Base-by-base conservation (phyloP, 2,329 filamentous ascomycete species). In the Parafenestella ontariensis region DNA sequence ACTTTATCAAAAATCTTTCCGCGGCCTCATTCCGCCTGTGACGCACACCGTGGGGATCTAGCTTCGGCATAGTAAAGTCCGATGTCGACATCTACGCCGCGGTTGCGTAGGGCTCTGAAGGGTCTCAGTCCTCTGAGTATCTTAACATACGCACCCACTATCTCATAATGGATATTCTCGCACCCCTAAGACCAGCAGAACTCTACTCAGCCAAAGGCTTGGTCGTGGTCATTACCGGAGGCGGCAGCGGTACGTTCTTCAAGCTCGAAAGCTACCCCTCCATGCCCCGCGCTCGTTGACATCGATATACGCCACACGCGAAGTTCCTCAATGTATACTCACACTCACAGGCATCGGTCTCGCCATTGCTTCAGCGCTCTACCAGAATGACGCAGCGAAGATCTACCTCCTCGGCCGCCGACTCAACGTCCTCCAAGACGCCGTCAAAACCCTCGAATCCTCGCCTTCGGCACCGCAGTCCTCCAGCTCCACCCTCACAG, bases 321-420 rank as follows among this genome's bases (percentile, higher is more conserved):
- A 29, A 20, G 29, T 17, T 21, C 13, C 20, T 18, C 7, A 29
- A 34, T 34, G 46, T 11, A 41, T 9, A 41, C 62, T 61, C 10
- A 61, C 50, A 5, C 18, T 26, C 13, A 4, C 48, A 77, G 76
- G 76, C 41, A 68, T 77, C 44, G 76, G 76, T 15, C 68, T 76
- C 8, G 72, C 72, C 31, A 74, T 80, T 37, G 75, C 79, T 20
- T 69, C 75, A 7, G 67, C 79, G 3, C 72, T 81, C n/a, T 71
- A 67, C 50, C 76, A 74, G 50, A 75, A 68, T 65, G 77, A 66
- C 58, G 78, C 75, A 5, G 65, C 72, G 3, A 79, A 78, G 52
- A 70, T 81, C 50, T 81, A 79, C 68, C 72, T 81, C 52, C 77
- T 80, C 23, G 79, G 78, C 37, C 76, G 79, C 33, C 73, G 78